Base-by-base conservation (phyloP, 176 grass and related monocot genomes). In the Aegilops longissima region DNA sequence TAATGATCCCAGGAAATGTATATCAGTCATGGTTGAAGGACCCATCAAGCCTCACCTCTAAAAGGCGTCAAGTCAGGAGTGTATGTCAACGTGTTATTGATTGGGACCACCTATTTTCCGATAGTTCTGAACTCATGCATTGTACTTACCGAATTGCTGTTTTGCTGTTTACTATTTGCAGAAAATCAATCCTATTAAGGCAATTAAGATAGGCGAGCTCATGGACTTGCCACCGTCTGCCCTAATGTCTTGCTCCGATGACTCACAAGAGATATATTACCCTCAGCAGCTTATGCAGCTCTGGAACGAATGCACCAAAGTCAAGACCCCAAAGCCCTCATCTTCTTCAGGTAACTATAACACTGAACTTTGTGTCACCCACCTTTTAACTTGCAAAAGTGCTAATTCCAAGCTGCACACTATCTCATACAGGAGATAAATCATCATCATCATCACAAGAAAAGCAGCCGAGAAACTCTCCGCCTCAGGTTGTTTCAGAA, bases 11-110 rank as follows among this genome's bases (percentile, higher is more conserved):
- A 66, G 90, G 92, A 86, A 91, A 80, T 73, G 83, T 93, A 64
- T 98, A 93, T 54, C 93, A 96, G 72, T 84, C 85, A 65, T 98
- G 97, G 97, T 85, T 98, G 73, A 91, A 84, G 84, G 85, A 96
- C 34, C 12, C 97, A 39, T 96, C 94, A 80, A 85, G 83, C 71
- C 72, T 96, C 12, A 35, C 81, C 59, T 51, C 79, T 25, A 96
- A 96, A 90, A 94, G 97, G 90, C 84, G 85, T 84, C 94, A 86
- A 94, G 61, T 93, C 58, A 88, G 74, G 54, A 89, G 77, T 67
- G 97, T 98, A 90, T 73, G 84, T 77, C n/a, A 76, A 92, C 96
- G 87, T 73, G 75, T 76, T 45, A 70, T 87, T 61, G 58, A 47
- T 84, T 47, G 20, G 45, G 70, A 58, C 34, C 30, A 45, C 61